Evolutionary conservation across 257 asterid genomes (phyloP).

Genomic region (Solanum sejunctum): DNA sequence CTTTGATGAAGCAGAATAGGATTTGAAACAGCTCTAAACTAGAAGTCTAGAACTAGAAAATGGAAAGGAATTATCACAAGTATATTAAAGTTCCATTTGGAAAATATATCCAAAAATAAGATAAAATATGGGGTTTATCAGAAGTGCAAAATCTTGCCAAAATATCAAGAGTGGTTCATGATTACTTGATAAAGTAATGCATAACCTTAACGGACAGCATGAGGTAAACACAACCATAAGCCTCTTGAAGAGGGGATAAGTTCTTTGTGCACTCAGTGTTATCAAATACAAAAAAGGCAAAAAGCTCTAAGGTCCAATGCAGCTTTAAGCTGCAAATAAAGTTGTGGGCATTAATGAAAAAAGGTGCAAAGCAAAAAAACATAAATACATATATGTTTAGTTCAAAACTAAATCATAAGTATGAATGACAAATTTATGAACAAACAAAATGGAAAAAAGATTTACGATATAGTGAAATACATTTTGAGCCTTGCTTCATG

Average conservation of each 20-base stretch:
- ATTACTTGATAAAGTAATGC: neutral
- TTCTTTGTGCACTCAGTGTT: neutral
- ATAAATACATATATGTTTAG: too few species aligned
- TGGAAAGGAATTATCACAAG: neutral
- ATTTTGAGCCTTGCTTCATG: too few species aligned
- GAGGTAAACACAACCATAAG: neutral
- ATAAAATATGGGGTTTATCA: neutral
- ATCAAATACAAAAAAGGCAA: too few species aligned
- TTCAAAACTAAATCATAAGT: too few species aligned
- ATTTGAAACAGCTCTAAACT: neutral
- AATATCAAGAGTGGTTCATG: neutral
- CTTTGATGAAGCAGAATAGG: neutral
- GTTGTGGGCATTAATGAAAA: too few species aligned
- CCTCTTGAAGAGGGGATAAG: neutral
- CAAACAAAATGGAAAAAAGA: too few species aligned
- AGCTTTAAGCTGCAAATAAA: too few species aligned
- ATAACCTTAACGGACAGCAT: neutral
- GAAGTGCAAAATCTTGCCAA: neutral
- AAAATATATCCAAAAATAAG: neutral
- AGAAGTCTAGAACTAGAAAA: neutral
- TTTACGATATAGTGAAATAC: too few species aligned
- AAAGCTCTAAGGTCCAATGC: too few species aligned
- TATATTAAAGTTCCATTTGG: neutral
- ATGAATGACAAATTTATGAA: too few species aligned
- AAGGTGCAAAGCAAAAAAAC: too few species aligned